Evolutionary conservation across 2,329 filamentous ascomycete genomes (phyloP).

Genomic region (Monosporascus sp.): DNA sequence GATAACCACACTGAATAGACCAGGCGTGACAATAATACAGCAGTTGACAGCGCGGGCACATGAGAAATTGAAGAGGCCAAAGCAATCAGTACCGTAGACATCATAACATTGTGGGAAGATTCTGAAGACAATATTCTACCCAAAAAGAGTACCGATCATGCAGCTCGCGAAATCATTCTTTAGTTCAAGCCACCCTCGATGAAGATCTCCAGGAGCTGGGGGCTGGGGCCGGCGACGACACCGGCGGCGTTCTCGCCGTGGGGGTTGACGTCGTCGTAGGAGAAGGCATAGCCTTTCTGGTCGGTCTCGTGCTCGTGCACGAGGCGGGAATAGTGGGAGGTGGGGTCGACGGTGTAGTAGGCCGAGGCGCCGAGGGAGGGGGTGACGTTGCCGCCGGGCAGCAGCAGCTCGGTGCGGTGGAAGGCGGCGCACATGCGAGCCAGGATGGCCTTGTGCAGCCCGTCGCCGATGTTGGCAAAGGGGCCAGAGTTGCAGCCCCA

Average conservation of each 20-base stretch:
- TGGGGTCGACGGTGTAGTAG: conserved; percentile 41
- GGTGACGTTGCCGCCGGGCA: conserved; percentile 33
- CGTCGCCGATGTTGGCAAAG: conserved; percentile 26
- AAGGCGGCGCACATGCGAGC: conserved; percentile 43
- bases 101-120: no score
- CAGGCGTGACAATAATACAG: no score
- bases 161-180: no score
- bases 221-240: conserved; percentile 40
- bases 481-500: conserved; percentile 43
- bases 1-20: no score
- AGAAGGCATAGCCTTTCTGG: conserved; percentile 58
- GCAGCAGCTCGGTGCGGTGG: conserved; percentile 35
- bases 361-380: conserved; percentile 29
- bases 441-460: conserved; percentile 32
- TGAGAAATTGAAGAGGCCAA: no score
- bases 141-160: no score
- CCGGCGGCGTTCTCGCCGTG: conserved; percentile 50
- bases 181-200: conserved; percentile 34
- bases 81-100: no score
- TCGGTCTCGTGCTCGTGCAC: conserved; percentile 56
- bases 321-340: conserved; percentile 53
- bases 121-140: no score
- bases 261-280: conserved; percentile 63
- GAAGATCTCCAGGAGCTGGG: conserved; percentile 37
- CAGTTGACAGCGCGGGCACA: no score